Conservation (phyloP, 768 basidiomycete genomes). For the Mycena maculata region DNA sequence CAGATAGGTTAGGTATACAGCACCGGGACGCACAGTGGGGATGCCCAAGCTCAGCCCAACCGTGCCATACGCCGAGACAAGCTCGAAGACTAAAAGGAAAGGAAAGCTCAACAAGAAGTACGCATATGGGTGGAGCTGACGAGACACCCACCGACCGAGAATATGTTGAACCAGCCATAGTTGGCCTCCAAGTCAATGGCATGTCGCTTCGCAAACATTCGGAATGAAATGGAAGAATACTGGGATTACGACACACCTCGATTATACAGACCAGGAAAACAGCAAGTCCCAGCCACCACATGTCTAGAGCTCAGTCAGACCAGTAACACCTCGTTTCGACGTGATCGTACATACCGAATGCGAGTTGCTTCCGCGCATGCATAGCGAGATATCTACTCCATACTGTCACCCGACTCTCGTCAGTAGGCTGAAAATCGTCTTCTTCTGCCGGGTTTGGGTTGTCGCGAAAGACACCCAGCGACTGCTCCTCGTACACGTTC, state of each 20-base stretch:
- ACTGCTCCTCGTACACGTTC: constrained; percentile 94
- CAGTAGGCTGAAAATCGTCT: constrained; percentile 56
- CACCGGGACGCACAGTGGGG: constrained; percentile 66
- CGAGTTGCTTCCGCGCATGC: constrained; percentile 89
- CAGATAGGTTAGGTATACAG: constrained; percentile 1
- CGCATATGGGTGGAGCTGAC: neutral
- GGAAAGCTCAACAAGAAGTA: neutral
- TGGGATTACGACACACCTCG: constrained; percentile 65
- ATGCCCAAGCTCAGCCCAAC: constrained; percentile 92
- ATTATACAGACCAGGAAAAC: constrained; percentile 93
- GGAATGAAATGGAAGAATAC: constrained; percentile 3
- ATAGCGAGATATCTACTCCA: constrained; percentile 84
- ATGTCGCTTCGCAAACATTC: constrained; percentile 57
- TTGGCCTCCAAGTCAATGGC: constrained; percentile 66
- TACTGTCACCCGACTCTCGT: constrained; percentile 63
- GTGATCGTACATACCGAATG: constrained; percentile 86
- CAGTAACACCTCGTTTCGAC: neutral
- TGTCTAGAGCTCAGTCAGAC: constrained; percentile 62
- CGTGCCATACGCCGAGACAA: constrained; percentile 89
- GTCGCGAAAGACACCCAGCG: constrained; percentile 79
- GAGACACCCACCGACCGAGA: constrained; percentile 69
- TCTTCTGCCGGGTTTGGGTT: constrained; percentile 62
- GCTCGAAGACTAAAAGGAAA: constrained; percentile 75
- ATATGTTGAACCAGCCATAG: constrained; percentile 85
- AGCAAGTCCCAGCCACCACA: constrained; percentile 94